phyloP scores from a whole-genome alignment of 257 asterid genomes.

The Rehmannia glutinosa region DNA sequence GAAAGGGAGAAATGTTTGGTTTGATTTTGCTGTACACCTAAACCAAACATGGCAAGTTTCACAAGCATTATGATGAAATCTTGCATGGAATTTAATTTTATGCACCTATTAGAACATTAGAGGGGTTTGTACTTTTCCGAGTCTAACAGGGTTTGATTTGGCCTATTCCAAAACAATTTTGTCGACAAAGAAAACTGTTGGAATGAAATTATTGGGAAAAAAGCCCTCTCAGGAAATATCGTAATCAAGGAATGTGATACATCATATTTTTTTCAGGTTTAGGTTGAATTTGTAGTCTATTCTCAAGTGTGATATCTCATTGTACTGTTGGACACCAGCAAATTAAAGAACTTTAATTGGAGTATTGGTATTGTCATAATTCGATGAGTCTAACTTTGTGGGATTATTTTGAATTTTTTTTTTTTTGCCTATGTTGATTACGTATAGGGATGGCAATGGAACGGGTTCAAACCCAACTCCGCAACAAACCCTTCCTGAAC shows the following conservation, averaged over 20 bases:
- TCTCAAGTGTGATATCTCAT: conserved; percentile 3
- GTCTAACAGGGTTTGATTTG: neutral
- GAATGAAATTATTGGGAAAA: conserved; percentile 15
- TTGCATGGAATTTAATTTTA: conserved; percentile 15
- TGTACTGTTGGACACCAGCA: neutral
- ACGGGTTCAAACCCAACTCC: too few relatives aligned
- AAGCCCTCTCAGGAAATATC: conserved; percentile 1
- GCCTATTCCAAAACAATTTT: neutral
- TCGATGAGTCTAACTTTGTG: neutral
- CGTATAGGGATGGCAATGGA: too few relatives aligned
- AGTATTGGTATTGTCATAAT: conserved; percentile 8
- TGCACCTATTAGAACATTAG: neutral
- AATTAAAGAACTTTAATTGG: conserved; percentile 4
- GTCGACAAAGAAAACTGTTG: neutral
- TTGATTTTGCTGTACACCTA: conserved; percentile 24
- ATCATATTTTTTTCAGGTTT: neutral
- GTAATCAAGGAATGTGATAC: conserved; percentile 13
- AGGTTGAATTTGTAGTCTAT: conserved; percentile 9
- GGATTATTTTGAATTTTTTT: neutral
- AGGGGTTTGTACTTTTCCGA: too few relatives aligned
- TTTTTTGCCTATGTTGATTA: too few relatives aligned
- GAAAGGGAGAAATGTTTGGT: conserved; percentile 9
- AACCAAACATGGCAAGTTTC: conserved; percentile 10
- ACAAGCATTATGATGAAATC: neutral
- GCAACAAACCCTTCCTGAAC: too few relatives aligned